Conservation (phyloP, 2,329 filamentous ascomycete genomes). For the Waltergamsia citrina region DNA sequence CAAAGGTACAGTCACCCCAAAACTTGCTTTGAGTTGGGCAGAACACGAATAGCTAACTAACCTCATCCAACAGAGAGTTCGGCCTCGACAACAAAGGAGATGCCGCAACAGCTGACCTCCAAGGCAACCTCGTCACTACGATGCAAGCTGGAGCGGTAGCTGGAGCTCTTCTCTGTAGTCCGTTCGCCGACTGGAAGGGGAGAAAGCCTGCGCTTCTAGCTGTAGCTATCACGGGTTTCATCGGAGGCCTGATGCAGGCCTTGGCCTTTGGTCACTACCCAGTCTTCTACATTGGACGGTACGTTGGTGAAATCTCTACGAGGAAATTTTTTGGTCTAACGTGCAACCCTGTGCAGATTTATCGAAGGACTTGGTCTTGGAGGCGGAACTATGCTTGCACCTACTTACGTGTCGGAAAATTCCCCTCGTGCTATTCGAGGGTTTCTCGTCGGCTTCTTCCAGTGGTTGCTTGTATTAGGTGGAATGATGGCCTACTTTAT, state of each 20-base stretch:
- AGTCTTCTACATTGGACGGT: conserved; percentile 18
- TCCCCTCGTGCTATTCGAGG: conserved; percentile 49
- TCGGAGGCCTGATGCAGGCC: conserved; percentile 20
- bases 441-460: conserved; percentile 49
- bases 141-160: conserved; percentile 17
- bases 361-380: conserved; percentile 43
- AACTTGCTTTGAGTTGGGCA: no score
- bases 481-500: conserved; percentile 44
- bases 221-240: conserved; percentile 16
- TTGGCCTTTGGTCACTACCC: conserved; percentile 18
- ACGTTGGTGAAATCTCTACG: no score
- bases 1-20: no score
- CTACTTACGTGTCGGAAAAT: conserved; percentile 52
- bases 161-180: conserved; percentile 13
- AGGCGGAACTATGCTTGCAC: conserved; percentile 46
- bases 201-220: conserved; percentile 19
- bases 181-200: conserved; percentile 16
- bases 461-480: conserved; percentile 44
- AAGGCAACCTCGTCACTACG: conserved; percentile 16
- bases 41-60: neutral
- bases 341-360: no score
- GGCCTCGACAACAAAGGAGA: conserved; percentile 9
- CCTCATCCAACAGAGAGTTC: conserved; percentile 10
- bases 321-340: no score
- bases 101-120: conserved; percentile 10